phyloP scores from a whole-genome alignment of 192 early-diverging fungal genomes.

The Kappamyces sp. region DNA sequence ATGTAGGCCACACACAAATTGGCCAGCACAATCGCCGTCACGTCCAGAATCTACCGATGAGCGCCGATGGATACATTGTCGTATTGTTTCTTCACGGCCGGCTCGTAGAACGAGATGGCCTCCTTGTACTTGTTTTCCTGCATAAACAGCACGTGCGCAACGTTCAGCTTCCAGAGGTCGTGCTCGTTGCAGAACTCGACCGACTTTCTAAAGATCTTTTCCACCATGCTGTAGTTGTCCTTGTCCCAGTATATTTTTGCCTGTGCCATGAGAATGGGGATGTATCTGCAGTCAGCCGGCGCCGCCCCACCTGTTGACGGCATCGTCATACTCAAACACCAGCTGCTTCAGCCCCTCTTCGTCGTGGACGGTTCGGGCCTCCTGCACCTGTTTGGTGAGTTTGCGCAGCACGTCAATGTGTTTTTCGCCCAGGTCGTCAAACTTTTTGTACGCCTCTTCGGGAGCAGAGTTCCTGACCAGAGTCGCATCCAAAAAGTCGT shows the following conservation, averaged over 20 bases:
- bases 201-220: slow-evolving; percentile 56
- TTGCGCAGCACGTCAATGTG: slow-evolving; percentile 53
- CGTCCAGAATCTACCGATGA: slow-evolving; percentile 42
- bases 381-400: slow-evolving; percentile 54
- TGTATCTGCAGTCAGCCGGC: slow-evolving; percentile 34
- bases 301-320: slow-evolving; percentile 37
- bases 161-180: slow-evolving; percentile 62
- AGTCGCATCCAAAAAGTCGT: slow-evolving; percentile 52
- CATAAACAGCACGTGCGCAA: slow-evolving; percentile 63
- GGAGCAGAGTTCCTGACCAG: slow-evolving; percentile 48
- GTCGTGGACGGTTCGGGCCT: slow-evolving; percentile 51
- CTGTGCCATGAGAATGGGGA: slow-evolving; percentile 60
- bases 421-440: slow-evolving; percentile 52
- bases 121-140: slow-evolving; percentile 65
- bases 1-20: slow-evolving; percentile 62
- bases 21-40: slow-evolving; percentile 58
- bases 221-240: slow-evolving; percentile 57
- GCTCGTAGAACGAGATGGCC: slow-evolving; percentile 62
- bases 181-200: slow-evolving; percentile 66
- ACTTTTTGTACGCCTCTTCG: slow-evolving; percentile 56
- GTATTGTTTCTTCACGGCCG: slow-evolving; percentile 56
- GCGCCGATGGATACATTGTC: slow-evolving; percentile 40
- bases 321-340: slow-evolving; percentile 56
- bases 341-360: slow-evolving; percentile 51
- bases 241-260: slow-evolving; percentile 63